Evolutionary conservation across 345 rosid genomes (phyloP).

Genomic region (Euclidium syriacum): DNA sequence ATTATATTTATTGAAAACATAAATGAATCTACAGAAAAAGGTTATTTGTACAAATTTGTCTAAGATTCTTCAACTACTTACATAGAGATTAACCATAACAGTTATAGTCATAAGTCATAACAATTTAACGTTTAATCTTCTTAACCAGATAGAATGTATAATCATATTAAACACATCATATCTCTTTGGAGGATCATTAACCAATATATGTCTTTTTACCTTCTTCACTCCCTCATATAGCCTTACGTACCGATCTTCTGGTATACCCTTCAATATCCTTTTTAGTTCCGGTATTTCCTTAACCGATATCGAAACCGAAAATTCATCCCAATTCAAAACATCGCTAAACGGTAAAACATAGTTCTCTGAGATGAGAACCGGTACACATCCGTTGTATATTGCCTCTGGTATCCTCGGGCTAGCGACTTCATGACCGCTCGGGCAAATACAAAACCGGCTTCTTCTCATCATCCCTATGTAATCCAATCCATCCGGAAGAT

Average conservation of each 20-base stretch:
- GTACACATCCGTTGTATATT: conserved; percentile 65
- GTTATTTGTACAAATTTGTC: too few species aligned
- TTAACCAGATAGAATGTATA: conserved; percentile 68
- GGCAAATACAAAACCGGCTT: conserved; percentile 66
- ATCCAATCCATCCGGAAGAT: conserved; percentile 35
- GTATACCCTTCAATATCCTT: conserved; percentile 43
- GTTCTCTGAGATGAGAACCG: conserved; percentile 53
- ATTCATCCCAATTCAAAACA: conserved; percentile 57
- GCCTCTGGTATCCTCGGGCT: conserved; percentile 77
- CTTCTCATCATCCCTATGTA: conserved; percentile 47
- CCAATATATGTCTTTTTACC: conserved; percentile 53
- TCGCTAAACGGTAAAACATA: conserved; percentile 68
- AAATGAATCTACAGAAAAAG: too few species aligned
- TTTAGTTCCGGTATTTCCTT: conserved; percentile 47
- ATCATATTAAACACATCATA: conserved; percentile 72
- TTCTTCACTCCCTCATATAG: conserved; percentile 40
- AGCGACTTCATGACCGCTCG: conserved; percentile 84
- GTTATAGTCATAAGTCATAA: not conserved
- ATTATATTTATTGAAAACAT: too few species aligned
- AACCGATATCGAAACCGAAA: conserved; percentile 48
- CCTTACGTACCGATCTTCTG: conserved; percentile 37
- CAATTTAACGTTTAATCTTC: conserved; percentile 45
- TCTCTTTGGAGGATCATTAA: conserved; percentile 59
- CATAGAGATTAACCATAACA: too few species aligned
- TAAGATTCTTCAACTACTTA: too few species aligned